Conservation (phyloP, 441 rosid species). For the Populus tomentosa region DNA sequence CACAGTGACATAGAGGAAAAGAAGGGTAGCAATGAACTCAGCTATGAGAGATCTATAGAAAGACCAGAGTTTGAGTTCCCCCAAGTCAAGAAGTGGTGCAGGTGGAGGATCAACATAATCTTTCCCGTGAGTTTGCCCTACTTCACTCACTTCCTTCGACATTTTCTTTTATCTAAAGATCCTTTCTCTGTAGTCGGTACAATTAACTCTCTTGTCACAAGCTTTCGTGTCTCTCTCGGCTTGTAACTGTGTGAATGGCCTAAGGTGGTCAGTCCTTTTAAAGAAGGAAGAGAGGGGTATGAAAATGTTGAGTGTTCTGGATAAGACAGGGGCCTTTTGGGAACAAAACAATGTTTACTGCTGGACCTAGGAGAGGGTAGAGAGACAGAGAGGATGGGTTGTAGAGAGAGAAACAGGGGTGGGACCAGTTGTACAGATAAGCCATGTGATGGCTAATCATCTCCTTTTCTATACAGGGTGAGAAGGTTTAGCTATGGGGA, state of each 20-base stretch:
- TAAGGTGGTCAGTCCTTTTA: slow-evolving; percentile 1
- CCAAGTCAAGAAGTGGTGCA: slow-evolving; percentile 55
- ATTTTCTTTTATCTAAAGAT: slow-evolving; percentile 12
- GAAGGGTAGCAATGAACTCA: slow-evolving; percentile 36
- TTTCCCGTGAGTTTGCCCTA: slow-evolving; percentile 39
- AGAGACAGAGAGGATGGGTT: not conserved
- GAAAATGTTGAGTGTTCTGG: slow-evolving; percentile 4
- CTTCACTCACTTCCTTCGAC: slow-evolving; percentile 55
- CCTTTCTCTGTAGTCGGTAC: not conserved
- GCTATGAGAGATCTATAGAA: slow-evolving; percentile 67
- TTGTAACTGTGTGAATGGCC: not conserved
- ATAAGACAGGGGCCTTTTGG: slow-evolving; percentile 28
- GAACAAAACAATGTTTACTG: not conserved
- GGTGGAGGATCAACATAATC: slow-evolving; percentile 88
- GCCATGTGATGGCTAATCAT: slow-evolving; percentile 43
- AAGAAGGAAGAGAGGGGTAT: slow-evolving; percentile 9
- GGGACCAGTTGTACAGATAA: slow-evolving; percentile 27
- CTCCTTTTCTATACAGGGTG: not conserved
- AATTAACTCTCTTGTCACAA: not conserved
- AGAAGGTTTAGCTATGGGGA: not conserved
- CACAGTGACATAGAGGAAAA: slow-evolving; percentile 63
- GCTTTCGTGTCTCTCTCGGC: not conserved
- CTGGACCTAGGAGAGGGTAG: not conserved
- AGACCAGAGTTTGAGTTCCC: slow-evolving; percentile 67
- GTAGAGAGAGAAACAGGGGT: not conserved